phyloP scores from a whole-genome alignment of 305 asterid species.

The Fraxinus velutina region DNA sequence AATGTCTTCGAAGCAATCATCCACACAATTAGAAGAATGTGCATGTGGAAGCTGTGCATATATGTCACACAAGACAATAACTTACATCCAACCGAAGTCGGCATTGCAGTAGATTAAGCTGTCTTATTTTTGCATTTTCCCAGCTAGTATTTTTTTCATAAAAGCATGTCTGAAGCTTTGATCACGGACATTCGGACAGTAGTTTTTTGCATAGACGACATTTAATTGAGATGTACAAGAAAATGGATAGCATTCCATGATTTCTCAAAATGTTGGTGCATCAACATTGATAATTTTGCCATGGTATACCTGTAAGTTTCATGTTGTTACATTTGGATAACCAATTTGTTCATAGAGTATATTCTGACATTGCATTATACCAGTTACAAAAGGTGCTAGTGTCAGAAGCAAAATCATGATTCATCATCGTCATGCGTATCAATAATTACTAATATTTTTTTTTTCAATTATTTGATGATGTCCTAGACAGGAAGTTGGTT shows the following conservation, averaged over 20 bases:
- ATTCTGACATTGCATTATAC: neutral
- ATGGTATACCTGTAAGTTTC: neutral
- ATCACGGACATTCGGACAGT: neutral
- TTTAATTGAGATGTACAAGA: neutral
- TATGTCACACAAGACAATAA: neutral
- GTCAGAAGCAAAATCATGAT: neutral
- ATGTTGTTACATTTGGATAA: neutral
- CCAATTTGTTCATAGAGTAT: neutral
- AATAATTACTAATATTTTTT: neutral
- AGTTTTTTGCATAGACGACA: neutral
- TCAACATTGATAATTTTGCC: neutral
- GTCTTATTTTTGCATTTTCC: neutral
- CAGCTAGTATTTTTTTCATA: neutral
- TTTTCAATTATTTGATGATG: neutral
- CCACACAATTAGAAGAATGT: neutral
- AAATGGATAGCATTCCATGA: neutral
- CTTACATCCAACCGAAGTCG: neutral
- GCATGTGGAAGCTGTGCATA: neutral
- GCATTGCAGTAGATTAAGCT: neutral
- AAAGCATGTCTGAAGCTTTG: neutral
- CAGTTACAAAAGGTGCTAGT: neutral
- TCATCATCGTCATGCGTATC: neutral
- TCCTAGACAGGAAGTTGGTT: neutral
- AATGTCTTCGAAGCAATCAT: neutral
- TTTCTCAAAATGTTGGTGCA: neutral